Percentiles rank a stretch among this genome's conserved stretches.
Evolutionary conservation across 768 basidiomycete species (phyloP).

Genomic region (Leccinum imitatum): DNA sequence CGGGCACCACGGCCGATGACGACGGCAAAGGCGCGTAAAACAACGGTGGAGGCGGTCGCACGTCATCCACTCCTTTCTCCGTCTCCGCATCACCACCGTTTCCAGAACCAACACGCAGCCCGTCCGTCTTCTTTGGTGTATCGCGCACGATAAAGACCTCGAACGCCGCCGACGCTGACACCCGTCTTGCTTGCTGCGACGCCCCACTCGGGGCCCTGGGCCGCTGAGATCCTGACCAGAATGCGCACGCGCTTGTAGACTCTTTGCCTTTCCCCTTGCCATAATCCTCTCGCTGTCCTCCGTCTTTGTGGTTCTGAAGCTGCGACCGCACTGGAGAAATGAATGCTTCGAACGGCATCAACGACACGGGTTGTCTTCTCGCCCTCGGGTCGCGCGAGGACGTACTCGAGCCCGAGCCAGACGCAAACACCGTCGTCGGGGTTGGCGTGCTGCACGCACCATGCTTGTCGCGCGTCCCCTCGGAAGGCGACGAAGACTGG

Average conservation of each 20-base stretch:
- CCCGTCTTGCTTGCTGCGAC: conserved; percentile 7
- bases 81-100: too few relatives aligned
- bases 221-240: background rate
- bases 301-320: background rate
- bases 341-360: conserved; percentile 21
- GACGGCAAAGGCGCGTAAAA: background rate
- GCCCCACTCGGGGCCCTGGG: background rate
- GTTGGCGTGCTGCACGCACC: too few relatives aligned
- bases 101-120: background rate
- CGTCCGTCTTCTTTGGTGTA: background rate
- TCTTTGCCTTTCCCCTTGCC: background rate
- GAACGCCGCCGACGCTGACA: conserved; percentile 17
- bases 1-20: background rate
- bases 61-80: background rate
- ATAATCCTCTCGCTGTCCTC: background rate
- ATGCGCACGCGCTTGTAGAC: background rate
- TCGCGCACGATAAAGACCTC: conserved; percentile 19
- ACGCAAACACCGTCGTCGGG: too few relatives aligned
- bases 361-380: background rate
- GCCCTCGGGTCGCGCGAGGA: background rate
- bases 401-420: too few relatives aligned
- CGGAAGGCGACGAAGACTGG: background rate
- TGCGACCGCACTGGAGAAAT: conserved; percentile 18
- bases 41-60: background rate
- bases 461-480: too few relatives aligned